Evolutionary conservation across 2,329 filamentous ascomycete genomes (phyloP).

Genomic region (Hymenoscyphus scutula): DNA sequence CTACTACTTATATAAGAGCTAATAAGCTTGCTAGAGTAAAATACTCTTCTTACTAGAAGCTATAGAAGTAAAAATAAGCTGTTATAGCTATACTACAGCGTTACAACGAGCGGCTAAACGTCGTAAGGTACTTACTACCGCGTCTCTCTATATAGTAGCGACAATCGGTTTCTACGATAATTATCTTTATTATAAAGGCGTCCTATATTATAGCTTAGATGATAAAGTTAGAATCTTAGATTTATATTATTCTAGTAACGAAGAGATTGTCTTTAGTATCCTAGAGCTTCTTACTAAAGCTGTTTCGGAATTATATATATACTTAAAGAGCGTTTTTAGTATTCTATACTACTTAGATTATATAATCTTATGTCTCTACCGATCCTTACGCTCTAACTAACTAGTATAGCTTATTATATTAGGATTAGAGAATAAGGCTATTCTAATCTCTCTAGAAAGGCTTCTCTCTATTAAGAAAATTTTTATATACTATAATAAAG

Average conservation of each 20-base stretch:
- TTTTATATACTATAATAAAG: conserved; percentile 63
- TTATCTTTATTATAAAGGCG: conserved; percentile 62
- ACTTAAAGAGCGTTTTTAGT: conserved; percentile 46
- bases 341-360: conserved; percentile 56
- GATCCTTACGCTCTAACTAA: conserved; percentile 39
- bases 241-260: conserved; percentile 47
- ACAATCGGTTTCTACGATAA: conserved; percentile 58
- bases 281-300: conserved; percentile 41
- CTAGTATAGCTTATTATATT: conserved; percentile 55
- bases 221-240: conserved; percentile 57
- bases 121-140: conserved; percentile 56
- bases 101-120: conserved; percentile 61
- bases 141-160: conserved; percentile 59
- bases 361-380: conserved; percentile 57
- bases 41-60: conserved; percentile 32
- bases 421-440: conserved; percentile 39
- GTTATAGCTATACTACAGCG: conserved; percentile 46
- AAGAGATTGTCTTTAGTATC: conserved; percentile 57
- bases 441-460: conserved; percentile 41
- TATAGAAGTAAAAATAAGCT: conserved; percentile 17
- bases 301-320: conserved; percentile 38
- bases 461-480: conserved; percentile 53
- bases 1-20: conserved; percentile 5
- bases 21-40: conserved; percentile 28
- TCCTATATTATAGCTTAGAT: conserved; percentile 60